These are phyloP conservation scores for Delonix regia DNA, from an alignment of 306 rosid genomes.

Conservation along the genomic window DNA sequence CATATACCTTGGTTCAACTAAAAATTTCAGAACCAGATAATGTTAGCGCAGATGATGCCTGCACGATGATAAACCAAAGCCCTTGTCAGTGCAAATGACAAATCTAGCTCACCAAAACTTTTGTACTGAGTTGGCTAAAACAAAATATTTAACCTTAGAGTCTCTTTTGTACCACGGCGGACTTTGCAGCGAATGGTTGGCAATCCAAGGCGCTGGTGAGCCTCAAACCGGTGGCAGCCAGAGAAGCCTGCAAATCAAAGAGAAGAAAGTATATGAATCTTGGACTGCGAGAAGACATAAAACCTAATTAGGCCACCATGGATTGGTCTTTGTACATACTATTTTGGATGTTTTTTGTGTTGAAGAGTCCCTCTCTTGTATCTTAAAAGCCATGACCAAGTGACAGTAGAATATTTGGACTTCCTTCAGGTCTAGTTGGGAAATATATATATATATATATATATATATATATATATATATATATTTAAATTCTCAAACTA, in stretches of 20 bases:
- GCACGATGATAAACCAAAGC: conserved; percentile 36
- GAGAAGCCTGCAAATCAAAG: conserved; percentile 68
- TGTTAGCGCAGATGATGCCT: conserved; percentile 91
- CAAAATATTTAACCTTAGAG: conserved; percentile 58
- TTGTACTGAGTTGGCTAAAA: background rate
- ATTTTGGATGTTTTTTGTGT: background rate
- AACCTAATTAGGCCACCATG: too few species aligned
- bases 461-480: too few species aligned
- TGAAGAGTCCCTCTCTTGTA: too few species aligned
- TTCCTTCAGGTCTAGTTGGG: too few species aligned
- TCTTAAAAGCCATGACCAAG: too few species aligned
- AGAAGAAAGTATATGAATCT: background rate
- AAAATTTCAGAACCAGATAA: background rate
- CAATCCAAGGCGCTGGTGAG: conserved; percentile 91
- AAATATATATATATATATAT: too few species aligned
- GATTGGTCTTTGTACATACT: background rate
- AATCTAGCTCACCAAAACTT: background rate
- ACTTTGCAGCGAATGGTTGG: conserved; percentile 91
- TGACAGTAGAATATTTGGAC: too few species aligned
- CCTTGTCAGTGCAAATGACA: background rate
- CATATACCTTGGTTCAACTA: background rate
- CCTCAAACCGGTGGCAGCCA: conserved; percentile 94
- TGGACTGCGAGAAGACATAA: too few species aligned
- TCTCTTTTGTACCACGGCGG: conserved; percentile 92
- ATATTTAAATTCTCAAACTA: too few species aligned